These are phyloP conservation scores for Phytophthora pluvialis DNA, from an alignment of 352 stramenopile genomes.

Conservation along the genomic window DNA sequence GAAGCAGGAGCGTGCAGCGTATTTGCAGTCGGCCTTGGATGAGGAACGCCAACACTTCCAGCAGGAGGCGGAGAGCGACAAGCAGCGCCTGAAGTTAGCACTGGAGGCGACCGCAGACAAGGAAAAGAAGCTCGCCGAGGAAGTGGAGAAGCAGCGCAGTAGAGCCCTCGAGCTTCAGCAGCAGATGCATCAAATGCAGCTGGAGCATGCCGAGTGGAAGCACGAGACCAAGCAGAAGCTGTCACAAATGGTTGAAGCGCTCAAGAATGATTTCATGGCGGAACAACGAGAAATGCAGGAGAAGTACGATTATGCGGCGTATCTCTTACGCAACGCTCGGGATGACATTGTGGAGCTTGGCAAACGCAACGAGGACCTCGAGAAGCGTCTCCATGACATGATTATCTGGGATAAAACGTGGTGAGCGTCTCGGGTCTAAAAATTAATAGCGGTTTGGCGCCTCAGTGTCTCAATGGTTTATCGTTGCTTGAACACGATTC, in stretches of 20 bases:
- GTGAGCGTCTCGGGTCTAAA: slow-evolving; percentile 14
- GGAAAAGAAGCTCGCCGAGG: slow-evolving; percentile 78
- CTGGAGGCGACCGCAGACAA: slow-evolving; percentile 69
- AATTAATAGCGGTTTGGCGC: neutral
- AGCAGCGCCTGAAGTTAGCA: slow-evolving; percentile 51
- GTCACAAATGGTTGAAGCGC: slow-evolving; percentile 48
- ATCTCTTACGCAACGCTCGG: slow-evolving; percentile 60
- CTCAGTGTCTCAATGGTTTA: too few species aligned
- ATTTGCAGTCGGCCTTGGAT: slow-evolving; percentile 66
- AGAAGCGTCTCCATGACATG: slow-evolving; percentile 51
- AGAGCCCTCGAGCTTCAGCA: slow-evolving; percentile 60
- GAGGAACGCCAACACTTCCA: slow-evolving; percentile 70
- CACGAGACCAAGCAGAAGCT: slow-evolving; percentile 52
- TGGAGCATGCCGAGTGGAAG: slow-evolving; percentile 68
- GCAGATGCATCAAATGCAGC: slow-evolving; percentile 59
- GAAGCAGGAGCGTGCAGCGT: slow-evolving; percentile 69
- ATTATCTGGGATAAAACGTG: slow-evolving; percentile 47
- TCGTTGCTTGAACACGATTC: neutral
- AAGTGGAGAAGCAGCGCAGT: slow-evolving; percentile 68
- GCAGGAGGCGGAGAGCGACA: slow-evolving; percentile 62
- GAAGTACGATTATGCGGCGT: slow-evolving; percentile 55
- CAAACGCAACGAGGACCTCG: slow-evolving; percentile 60
- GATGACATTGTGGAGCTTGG: slow-evolving; percentile 70
- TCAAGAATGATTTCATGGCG: slow-evolving; percentile 58
- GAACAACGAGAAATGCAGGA: slow-evolving; percentile 59